Percentiles rank a stretch among this genome's conserved stretches.
These are phyloP conservation scores for Lachancea sp. DNA, from an alignment of 805 yeast species.

Conservation along the genomic window DNA sequence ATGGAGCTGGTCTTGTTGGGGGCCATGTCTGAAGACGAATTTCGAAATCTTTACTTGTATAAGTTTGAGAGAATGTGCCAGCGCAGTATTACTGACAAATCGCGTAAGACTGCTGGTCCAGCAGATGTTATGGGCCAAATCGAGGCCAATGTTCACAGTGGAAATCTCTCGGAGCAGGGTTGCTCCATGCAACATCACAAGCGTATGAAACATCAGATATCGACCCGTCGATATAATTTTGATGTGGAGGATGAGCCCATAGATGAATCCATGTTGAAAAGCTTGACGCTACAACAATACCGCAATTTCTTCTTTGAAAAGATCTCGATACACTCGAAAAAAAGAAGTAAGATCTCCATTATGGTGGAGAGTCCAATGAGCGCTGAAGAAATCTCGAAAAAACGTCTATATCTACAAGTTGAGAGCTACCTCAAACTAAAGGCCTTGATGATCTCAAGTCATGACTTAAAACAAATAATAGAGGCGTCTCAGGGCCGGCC, in stretches of 20 bases:
- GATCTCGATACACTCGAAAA: slow-evolving; percentile 35
- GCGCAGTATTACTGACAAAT: slow-evolving; percentile 8
- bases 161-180: slow-evolving; percentile 22
- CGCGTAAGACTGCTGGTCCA: slow-evolving; percentile 28
- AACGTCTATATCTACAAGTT: slow-evolving; percentile 36
- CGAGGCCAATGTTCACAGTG: slow-evolving; percentile 33
- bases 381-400: slow-evolving; percentile 34
- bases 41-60: slow-evolving; percentile 31
- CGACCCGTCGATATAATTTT: slow-evolving; percentile 39
- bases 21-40: slow-evolving; percentile 32
- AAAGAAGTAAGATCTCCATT: slow-evolving; percentile 39
- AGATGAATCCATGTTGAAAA: slow-evolving; percentile 31
- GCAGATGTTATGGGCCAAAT: slow-evolving; percentile 33
- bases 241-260: slow-evolving; percentile 32
- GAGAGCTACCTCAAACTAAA: slow-evolving; percentile 41
- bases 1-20: slow-evolving; percentile 35
- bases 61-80: slow-evolving; percentile 33
- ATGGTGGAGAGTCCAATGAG: slow-evolving; percentile 37
- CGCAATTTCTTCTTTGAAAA: slow-evolving; percentile 31
- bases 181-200: slow-evolving; percentile 39
- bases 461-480: slow-evolving; percentile 36
- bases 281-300: slow-evolving; percentile 33
- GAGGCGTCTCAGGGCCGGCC: slow-evolving; percentile 36
- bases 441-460: slow-evolving; percentile 41
- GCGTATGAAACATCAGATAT: slow-evolving; percentile 44